Evolutionary conservation across 2,329 filamentous ascomycete genomes (phyloP).

Genomic region (Endocalyx cinctus): DNA sequence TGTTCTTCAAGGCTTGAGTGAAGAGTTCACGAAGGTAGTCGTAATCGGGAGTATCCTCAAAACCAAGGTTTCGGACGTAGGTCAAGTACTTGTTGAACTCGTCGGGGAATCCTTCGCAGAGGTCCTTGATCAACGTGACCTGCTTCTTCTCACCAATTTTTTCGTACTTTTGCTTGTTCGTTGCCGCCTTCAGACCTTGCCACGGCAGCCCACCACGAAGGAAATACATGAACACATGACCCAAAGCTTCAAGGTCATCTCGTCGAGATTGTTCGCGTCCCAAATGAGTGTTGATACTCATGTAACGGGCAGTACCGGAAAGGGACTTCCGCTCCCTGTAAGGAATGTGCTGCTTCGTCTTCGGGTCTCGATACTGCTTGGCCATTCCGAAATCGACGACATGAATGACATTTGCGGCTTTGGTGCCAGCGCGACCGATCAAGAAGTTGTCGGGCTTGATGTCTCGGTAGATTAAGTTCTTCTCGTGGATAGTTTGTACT

Average conservation of each 20-base stretch:
- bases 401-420: slow-evolving; percentile 96
- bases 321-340: slow-evolving; percentile 96
- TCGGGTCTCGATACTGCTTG: slow-evolving; percentile 97
- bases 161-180: slow-evolving; percentile 96
- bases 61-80: slow-evolving; percentile 95
- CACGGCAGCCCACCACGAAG: slow-evolving; percentile 66
- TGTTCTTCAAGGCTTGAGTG: slow-evolving; percentile 91
- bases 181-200: slow-evolving; percentile 69
- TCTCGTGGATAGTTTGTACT: slow-evolving; percentile 92
- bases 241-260: slow-evolving; percentile 88
- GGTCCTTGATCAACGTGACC: slow-evolving; percentile 92
- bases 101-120: slow-evolving; percentile 93
- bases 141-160: slow-evolving; percentile 99
- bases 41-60: slow-evolving; percentile 97
- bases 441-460: slow-evolving; percentile 99
- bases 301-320: slow-evolving; percentile 94
- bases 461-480: slow-evolving; percentile 97
- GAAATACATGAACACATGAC: slow-evolving; percentile 73
- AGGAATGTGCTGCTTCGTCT: slow-evolving; percentile 98
- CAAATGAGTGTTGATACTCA: slow-evolving; percentile 99
- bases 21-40: slow-evolving; percentile 96
- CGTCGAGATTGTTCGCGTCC: slow-evolving; percentile 92
- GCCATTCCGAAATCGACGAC: slow-evolving; percentile 99
- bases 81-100: slow-evolving; percentile 97
- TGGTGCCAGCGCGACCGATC: slow-evolving; percentile 86